Evolutionary conservation across 1,284 basidiomycete species (phyloP).

Genomic region (Pholiota adiposa): DNA sequence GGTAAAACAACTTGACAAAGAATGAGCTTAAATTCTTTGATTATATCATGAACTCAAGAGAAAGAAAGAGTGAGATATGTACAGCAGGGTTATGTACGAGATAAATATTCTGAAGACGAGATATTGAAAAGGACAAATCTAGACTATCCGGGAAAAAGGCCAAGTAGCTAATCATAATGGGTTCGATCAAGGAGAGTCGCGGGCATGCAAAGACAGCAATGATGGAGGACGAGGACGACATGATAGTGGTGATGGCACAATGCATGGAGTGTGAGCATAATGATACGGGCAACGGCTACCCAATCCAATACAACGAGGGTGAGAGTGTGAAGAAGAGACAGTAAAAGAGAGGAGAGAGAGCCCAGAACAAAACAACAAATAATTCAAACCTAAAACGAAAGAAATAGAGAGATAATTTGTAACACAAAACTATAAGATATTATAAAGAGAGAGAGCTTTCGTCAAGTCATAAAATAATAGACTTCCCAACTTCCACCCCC

Average conservation of each 20-base stretch:
- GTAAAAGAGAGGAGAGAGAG: background rate
- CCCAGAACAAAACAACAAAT: slow-evolving; percentile 3
- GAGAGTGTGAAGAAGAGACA: background rate
- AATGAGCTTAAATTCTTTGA: too few relatives aligned
- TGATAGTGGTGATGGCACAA: slow-evolving; percentile 19
- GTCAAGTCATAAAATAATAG: slow-evolving; percentile 18
- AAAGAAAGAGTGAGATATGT: too few relatives aligned
- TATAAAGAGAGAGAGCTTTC: slow-evolving; percentile 11
- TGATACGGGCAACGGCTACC: slow-evolving; percentile 6
- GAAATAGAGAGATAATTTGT: slow-evolving; percentile 16
- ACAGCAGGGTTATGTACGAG: too few relatives aligned
- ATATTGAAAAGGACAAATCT: too few relatives aligned
- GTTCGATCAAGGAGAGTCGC: slow-evolving; percentile 11
- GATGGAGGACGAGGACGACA: slow-evolving; percentile 8
- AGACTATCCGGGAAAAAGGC: too few relatives aligned
- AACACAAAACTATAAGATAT: slow-evolving; percentile 9
- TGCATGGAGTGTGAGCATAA: slow-evolving; percentile 14
- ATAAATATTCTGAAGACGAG: too few relatives aligned
- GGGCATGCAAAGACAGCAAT: slow-evolving; percentile 22
- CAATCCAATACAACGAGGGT: slow-evolving; percentile 13
- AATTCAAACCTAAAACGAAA: slow-evolving; percentile 11
- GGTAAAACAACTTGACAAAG: too few relatives aligned
- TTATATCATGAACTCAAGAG: too few relatives aligned
- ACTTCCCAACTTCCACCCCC: background rate
- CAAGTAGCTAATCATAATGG: background rate